Percentiles rank a stretch among this genome's conserved stretches.
Conservation (phyloP, 305 asterid genomes). For the Salvia sclarea region DNA sequence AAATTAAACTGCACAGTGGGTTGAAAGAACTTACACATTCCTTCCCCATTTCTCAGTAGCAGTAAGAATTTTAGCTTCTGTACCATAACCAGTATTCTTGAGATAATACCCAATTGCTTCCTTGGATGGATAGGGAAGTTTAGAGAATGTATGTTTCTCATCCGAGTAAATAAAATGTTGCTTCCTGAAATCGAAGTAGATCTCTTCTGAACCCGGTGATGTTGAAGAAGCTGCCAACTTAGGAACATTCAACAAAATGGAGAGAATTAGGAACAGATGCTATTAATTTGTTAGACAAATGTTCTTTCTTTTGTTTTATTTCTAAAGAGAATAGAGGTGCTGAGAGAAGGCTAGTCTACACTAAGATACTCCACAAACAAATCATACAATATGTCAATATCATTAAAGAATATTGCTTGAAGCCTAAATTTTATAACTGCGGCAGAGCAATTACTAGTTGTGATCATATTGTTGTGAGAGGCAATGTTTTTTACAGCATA, state of each 20-base stretch:
- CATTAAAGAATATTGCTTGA: conserved; percentile 7
- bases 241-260: conserved; percentile 33
- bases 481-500: not conserved
- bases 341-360: not conserved
- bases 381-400: conserved; percentile 10
- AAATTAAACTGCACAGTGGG: conserved; percentile 23
- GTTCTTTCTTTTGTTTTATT: not conserved
- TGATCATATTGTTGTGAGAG: conserved; percentile 21
- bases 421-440: conserved; percentile 9
- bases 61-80: conserved; percentile 76
- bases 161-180: conserved; percentile 80
- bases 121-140: conserved; percentile 92
- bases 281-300: not conserved
- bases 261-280: conserved; percentile 23
- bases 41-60: conserved; percentile 99
- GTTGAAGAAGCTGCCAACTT: conserved; percentile 74
- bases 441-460: conserved; percentile 6
- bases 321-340: conserved; percentile 5
- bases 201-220: conserved; percentile 62
- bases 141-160: conserved; percentile 69
- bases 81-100: conserved; percentile 86
- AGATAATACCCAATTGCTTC: conserved; percentile 87
- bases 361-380: conserved; percentile 9
- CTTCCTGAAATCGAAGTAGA: conserved; percentile 93
- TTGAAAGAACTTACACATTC: conserved; percentile 68